Conservation (phyloP, 306 rosid genomes). For the Lagenaria siceraria region DNA sequence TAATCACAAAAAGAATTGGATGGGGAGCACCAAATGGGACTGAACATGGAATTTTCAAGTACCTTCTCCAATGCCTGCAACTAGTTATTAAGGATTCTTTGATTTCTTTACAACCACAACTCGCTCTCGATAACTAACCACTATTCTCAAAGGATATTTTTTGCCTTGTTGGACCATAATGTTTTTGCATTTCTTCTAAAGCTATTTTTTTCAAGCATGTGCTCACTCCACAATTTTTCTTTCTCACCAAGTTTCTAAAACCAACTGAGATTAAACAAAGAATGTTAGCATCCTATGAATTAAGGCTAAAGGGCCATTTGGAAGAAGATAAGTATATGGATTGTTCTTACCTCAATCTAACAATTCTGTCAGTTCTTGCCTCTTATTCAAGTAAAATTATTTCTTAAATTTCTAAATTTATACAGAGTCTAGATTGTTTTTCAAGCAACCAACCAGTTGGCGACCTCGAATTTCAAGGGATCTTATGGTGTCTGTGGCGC, state of each 20-base stretch:
- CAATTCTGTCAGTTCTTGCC: not conserved
- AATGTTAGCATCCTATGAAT: not conserved
- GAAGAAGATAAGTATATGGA: not conserved
- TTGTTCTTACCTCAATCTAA: not conserved
- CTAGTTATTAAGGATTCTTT: not conserved
- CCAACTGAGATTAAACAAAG: not conserved
- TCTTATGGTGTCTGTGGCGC: conserved; percentile 68
- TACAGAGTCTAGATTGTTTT: conserved; percentile 72
- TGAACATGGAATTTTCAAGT: not conserved
- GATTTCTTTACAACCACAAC: not conserved
- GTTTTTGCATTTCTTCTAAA: not conserved
- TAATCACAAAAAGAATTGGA: not conserved
- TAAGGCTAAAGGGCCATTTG: not conserved
- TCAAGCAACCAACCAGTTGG: conserved; percentile 85
- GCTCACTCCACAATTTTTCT: not conserved
- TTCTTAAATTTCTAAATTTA: conserved; percentile 1
- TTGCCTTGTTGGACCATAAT: not conserved
- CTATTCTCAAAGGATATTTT: not conserved
- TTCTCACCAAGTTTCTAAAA: not conserved
- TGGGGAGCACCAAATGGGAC: not conserved
- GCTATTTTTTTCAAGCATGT: not conserved
- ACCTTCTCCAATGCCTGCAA: not conserved
- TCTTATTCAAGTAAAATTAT: not conserved
- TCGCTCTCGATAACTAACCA: not conserved
- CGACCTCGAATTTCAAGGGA: conserved; percentile 65